Evolutionary conservation across 345 rosid species (phyloP), one percentile per base, ranked within the genome.

Genomic region (Ailanthus altissimus): DNA sequence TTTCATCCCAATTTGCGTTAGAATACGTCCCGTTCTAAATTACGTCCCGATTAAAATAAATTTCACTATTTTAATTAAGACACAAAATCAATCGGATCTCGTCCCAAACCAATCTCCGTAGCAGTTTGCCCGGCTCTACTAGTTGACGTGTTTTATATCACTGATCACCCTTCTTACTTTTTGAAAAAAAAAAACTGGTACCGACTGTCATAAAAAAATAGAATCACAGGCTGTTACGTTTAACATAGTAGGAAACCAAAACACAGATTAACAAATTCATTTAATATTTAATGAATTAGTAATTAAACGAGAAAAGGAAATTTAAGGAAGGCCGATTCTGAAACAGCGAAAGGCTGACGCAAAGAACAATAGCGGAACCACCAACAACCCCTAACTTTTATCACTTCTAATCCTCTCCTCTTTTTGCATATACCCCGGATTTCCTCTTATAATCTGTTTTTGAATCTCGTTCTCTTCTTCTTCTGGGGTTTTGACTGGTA

Each of bases 321-420:
- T 32, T 32, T 32, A 32, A 32, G 3, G n/a, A 16, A 4, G n/a
- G 7, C 66, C 15, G 60, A 40, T 45, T 72, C 21, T 43, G 5
- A 57, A 20, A 7, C 20, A 56, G 58, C 21, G 15, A 63, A 32
- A 38, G 63, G 46, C 67, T 16, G 45, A 63, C 67, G 67, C 46
- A 38, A 56, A 38, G 23, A 9, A 21, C 66, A 65, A 51, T 54
- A n/a, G n/a, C n/a, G n/a, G n/a, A n/a, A 42, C 54, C 36, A 65
- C 63, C 72, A 56, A 75, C 32, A 15, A 38, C 25, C 78, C 28
- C 70, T 21, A 63, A 43, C 6, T 73, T 73, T 67, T 59, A 14
- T 73, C 40, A 43, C 47, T 1, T 21, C 45, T 0, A 72, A 56
- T 23, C 36, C 20, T 20, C 51, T 36, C 7, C 25, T 57, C n/a